Evolutionary conservation across 768 basidiomycete genomes (phyloP).

Genomic region (Russula compacta): DNA sequence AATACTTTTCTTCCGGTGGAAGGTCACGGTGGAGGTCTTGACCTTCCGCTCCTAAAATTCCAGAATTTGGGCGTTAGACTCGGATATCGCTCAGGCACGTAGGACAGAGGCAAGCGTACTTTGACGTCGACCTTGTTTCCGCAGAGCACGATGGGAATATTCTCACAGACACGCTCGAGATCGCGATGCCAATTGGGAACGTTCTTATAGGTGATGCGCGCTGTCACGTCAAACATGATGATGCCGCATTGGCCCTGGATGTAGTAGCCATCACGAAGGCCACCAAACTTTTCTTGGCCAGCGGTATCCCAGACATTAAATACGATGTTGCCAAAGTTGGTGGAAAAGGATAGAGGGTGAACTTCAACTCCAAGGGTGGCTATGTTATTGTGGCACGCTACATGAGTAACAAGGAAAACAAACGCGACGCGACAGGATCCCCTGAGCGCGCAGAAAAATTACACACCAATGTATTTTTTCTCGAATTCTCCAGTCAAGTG

Average conservation of each 20-base stretch:
- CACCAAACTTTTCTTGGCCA: constrained; percentile 99
- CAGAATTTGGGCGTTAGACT: constrained; percentile 9
- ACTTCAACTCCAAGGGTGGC: constrained; percentile 99
- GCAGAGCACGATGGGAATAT: constrained; percentile 98
- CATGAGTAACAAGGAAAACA: constrained; percentile 9
- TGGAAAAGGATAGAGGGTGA: constrained; percentile 90
- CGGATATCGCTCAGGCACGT: not conserved
- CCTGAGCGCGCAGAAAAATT: not conserved
- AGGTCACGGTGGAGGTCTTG: constrained; percentile 96
- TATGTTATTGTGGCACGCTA: constrained; percentile 28
- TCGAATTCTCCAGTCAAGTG: constrained; percentile 99
- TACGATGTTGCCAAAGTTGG: constrained; percentile 98
- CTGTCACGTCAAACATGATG: constrained; percentile 99
- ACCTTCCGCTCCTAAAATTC: constrained; percentile 89
- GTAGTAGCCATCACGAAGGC: constrained; percentile 93
- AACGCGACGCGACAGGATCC: not conserved
- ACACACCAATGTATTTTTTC: constrained; percentile 97
- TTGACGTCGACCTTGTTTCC: constrained; percentile 99
- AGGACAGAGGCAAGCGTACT: constrained; percentile 38
- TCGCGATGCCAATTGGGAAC: constrained; percentile 99
- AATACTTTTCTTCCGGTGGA: constrained; percentile 99
- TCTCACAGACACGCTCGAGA: constrained; percentile 98
- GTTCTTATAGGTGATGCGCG: constrained; percentile 99
- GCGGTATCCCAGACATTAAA: constrained; percentile 99
- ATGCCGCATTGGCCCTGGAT: constrained; percentile 99